phyloP scores from a whole-genome alignment of 148 eudicot species.

The Rhododendron ferrugineum region DNA sequence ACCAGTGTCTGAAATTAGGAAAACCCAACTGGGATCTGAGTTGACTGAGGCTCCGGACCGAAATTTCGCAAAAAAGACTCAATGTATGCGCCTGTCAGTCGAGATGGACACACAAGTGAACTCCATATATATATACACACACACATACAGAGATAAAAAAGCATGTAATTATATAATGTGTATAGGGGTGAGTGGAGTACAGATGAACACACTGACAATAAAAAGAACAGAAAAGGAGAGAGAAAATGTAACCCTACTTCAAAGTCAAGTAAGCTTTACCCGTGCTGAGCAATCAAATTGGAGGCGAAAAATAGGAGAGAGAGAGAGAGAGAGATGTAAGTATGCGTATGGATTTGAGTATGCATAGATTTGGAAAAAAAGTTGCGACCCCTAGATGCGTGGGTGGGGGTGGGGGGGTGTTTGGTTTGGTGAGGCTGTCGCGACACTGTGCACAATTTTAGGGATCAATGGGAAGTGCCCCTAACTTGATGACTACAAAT shows the following conservation, averaged over 20 bases:
- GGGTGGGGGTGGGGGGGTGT: background rate
- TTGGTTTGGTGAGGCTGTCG: background rate
- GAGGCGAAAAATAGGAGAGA: background rate
- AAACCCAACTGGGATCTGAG: slow-evolving; percentile 6
- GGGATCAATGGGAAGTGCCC: background rate
- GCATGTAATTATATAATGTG: background rate
- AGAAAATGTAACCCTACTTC: slow-evolving; percentile 5
- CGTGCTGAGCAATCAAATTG: slow-evolving; percentile 1
- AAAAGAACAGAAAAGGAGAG: background rate
- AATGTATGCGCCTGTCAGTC: background rate
- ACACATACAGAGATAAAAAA: background rate
- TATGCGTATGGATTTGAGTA: background rate
- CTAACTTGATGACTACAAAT: background rate
- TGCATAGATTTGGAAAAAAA: background rate
- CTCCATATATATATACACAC: background rate
- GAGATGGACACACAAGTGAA: background rate
- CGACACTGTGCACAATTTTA: background rate
- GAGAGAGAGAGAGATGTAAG: background rate
- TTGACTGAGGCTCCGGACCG: background rate
- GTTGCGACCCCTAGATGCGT: background rate
- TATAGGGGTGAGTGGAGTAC: slow-evolving; percentile 13
- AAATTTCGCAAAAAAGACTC: slow-evolving; percentile 3
- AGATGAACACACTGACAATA: background rate
- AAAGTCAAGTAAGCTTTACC: background rate
- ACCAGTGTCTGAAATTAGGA: background rate